A percentile compares a stretch with the other conserved stretches of the same genome.
Conservation (phyloP, 345 rosid species). For the Trapa incisa region DNA sequence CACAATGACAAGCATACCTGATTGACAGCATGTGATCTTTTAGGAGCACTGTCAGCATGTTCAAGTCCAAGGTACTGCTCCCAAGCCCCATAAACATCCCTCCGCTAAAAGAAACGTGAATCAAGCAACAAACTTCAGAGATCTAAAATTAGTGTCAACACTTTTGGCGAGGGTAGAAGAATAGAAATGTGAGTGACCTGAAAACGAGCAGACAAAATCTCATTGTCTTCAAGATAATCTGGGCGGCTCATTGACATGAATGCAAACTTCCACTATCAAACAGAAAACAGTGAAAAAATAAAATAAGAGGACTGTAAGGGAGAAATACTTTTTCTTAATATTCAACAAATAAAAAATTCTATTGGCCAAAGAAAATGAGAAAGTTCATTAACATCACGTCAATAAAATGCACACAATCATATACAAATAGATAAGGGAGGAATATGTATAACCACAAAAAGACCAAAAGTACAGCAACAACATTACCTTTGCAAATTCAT, state of each 20-base stretch:
- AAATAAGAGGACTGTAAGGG: background rate
- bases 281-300: background rate
- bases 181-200: conserved; percentile 29
- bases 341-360: too few relatives aligned
- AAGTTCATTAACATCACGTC: too few relatives aligned
- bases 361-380: too few relatives aligned
- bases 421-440: too few relatives aligned
- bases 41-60: conserved; percentile 54
- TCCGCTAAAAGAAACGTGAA: conserved; percentile 20
- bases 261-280: conserved; percentile 57
- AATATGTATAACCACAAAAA: background rate
- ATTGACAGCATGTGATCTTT: conserved; percentile 42
- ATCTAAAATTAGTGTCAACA: background rate
- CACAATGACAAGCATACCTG: conserved; percentile 21
- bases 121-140: background rate
- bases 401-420: too few relatives aligned
- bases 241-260: conserved; percentile 63
- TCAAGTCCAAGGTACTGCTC: conserved; percentile 73
- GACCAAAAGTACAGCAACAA: background rate
- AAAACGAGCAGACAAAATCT: conserved; percentile 46
- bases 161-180: background rate
- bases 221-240: conserved; percentile 49
- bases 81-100: conserved; percentile 67
- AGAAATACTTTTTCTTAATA: too few relatives aligned
- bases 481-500: conserved; percentile 48